A percentile compares a stretch with the other conserved stretches of the same genome.
Conservation (phyloP, 129 eudicot genomes). For the Mikania micrantha region DNA sequence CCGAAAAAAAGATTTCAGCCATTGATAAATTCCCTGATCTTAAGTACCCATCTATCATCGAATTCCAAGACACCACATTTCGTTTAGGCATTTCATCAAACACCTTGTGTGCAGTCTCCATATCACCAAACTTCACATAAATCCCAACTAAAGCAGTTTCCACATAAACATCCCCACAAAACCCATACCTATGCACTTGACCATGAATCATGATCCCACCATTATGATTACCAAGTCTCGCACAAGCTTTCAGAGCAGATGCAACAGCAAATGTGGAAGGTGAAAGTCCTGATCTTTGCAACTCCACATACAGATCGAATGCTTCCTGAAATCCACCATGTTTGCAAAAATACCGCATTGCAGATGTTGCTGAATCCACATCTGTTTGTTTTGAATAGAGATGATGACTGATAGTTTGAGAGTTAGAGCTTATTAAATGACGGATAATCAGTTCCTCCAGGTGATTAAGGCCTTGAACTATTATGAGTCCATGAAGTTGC, state of each 20-base stretch:
- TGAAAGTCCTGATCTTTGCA: conserved; percentile 17
- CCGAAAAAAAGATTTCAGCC: conserved; percentile 27
- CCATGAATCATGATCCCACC: conserved; percentile 33
- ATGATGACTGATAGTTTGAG: conserved; percentile 8
- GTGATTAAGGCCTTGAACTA: conserved; percentile 24
- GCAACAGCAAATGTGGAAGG: conserved; percentile 26
- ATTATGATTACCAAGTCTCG: neutral
- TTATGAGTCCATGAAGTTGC: conserved; percentile 28
- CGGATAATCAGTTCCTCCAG: conserved; percentile 13
- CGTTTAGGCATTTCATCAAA: conserved; percentile 41
- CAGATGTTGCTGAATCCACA: conserved; percentile 13
- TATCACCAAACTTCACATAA: conserved; percentile 31
- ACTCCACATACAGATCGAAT: conserved; percentile 7
- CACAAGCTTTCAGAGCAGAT: conserved; percentile 36
- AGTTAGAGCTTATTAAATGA: conserved; percentile 23
- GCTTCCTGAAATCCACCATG: conserved; percentile 26
- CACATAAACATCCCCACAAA: conserved; percentile 42
- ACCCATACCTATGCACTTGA: conserved; percentile 34
- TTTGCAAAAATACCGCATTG: conserved; percentile 27
- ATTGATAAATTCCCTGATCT: conserved; percentile 21
- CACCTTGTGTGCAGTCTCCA: conserved; percentile 35
- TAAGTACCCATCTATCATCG: conserved; percentile 43
- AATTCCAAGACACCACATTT: conserved; percentile 58
- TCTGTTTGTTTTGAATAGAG: conserved; percentile 24
- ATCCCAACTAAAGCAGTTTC: conserved; percentile 41